phyloP scores from a whole-genome alignment of 1,139 yeast genomes.

The Scheffersomyces titani region DNA sequence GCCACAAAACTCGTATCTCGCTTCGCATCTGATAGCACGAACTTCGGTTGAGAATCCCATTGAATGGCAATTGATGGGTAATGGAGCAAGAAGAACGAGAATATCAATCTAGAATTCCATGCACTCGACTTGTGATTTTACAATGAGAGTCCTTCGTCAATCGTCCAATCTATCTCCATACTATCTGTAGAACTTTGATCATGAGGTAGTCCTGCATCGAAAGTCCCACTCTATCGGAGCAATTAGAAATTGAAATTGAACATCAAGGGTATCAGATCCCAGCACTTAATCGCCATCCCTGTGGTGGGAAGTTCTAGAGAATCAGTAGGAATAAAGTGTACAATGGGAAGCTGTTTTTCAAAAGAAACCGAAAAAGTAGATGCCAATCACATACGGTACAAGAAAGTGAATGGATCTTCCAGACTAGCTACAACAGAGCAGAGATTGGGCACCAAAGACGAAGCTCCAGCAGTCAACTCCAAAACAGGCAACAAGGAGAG shows the following conservation, averaged over 20 bases:
- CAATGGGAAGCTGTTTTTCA: conserved; percentile 16
- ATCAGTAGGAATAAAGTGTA: not conserved
- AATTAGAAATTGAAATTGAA: not conserved
- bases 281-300: not conserved
- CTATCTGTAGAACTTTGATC: too few species aligned
- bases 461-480: not conserved
- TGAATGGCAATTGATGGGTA: too few species aligned
- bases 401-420: conserved; percentile 1
- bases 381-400: not conserved
- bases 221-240: not conserved
- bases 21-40: too few species aligned
- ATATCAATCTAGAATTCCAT: too few species aligned
- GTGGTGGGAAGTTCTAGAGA: not conserved
- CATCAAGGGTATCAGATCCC: not conserved
- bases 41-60: too few species aligned
- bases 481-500: not conserved
- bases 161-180: too few species aligned
- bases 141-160: too few species aligned
- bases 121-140: too few species aligned
- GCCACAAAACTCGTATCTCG: too few species aligned
- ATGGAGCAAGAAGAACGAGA: too few species aligned
- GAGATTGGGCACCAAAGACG: not conserved
- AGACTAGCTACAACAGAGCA: not conserved
- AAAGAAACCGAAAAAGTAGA: conserved; percentile 5
- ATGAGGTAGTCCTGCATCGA: not conserved